Percentiles rank a stretch among this genome's conserved stretches.
Conservation (phyloP, 176 grass and related monocot genomes). For the Panicum miliaceum region DNA sequence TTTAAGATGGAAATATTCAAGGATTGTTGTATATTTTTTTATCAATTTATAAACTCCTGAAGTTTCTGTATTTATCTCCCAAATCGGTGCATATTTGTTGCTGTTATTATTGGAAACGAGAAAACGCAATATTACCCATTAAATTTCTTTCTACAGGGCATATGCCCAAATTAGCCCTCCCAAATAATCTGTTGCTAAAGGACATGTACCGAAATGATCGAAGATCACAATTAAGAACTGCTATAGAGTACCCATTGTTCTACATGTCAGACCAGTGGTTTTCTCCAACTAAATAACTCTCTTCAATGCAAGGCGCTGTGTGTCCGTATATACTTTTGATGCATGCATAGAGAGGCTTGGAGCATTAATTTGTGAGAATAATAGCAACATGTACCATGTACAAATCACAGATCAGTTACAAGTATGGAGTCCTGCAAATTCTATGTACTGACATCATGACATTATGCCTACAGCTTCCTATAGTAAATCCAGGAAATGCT, state of each 20-base stretch:
- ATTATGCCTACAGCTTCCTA: conserved; percentile 20
- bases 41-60: no score
- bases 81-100: no score
- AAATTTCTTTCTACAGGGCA: no score
- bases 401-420: neutral
- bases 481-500: conserved; percentile 11
- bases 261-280: neutral
- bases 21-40: no score
- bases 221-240: neutral
- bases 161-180: no score
- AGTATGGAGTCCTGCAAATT: conserved; percentile 15
- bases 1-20: no score
- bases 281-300: neutral
- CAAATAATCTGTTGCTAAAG: no score
- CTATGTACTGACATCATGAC: neutral
- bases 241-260: neutral
- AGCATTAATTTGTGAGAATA: neutral
- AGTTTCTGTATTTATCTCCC: no score
- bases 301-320: neutral
- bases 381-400: neutral
- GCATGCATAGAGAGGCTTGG: neutral
- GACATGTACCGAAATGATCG: neutral
- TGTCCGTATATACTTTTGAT: neutral
- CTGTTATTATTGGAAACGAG: no score
- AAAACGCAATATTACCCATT: no score